Evolutionary conservation across 768 basidiomycete species (phyloP), one percentile per base, ranked within the genome.

Genomic region (Lactarius pseudohatsudake): DNA sequence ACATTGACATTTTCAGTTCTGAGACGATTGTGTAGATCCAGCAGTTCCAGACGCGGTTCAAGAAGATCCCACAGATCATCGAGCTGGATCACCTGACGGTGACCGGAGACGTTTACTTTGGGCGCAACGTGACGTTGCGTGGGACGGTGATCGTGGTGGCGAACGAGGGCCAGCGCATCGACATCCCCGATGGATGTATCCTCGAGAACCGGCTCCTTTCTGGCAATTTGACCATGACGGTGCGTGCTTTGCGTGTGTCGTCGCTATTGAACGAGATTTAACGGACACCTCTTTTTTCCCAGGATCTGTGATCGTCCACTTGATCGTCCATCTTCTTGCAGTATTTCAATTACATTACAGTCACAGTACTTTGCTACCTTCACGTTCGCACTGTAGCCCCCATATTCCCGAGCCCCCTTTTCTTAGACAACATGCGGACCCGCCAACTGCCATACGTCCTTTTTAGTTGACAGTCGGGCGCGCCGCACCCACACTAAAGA

Each of bases 61-160:
- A 93, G 83, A 91, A 89, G 77, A 95, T 96, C 72, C 95, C 95
- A 36, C 86, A 86, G 74, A 91, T 97, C 70, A 78, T 92, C 67
- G 95, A 97, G 74, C 81, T 96, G 70, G 96, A 97, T 77, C 95
- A 97, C 78, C 82, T 97, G 77, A 97, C 96, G 11, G 92, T 97
- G 47, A 88, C 91, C 50, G 94, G 93, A 47, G 92, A 96, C 76
- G 92, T 96, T 40, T 86, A 88, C 81, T 94, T 96, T 76, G 94
- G 94, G 26, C 86, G 89, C 66, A 90, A 90, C 73, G 88, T 93
- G 38, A 91, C 90, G 30, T 82, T 96, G 56, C 86, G 90, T 32
- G 94, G 94, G 7, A 96, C 94, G 40, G 94, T 96, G 73, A 95
- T 96, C 71, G 72, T 91, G 64, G 88, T 92, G 66, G 89, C 91